Percentiles rank a stretch among this genome's conserved stretches.
These are phyloP conservation scores for Chrysochromulina parva DNA, from an alignment of 78 protist genomes.

Conservation along the genomic window DNA sequence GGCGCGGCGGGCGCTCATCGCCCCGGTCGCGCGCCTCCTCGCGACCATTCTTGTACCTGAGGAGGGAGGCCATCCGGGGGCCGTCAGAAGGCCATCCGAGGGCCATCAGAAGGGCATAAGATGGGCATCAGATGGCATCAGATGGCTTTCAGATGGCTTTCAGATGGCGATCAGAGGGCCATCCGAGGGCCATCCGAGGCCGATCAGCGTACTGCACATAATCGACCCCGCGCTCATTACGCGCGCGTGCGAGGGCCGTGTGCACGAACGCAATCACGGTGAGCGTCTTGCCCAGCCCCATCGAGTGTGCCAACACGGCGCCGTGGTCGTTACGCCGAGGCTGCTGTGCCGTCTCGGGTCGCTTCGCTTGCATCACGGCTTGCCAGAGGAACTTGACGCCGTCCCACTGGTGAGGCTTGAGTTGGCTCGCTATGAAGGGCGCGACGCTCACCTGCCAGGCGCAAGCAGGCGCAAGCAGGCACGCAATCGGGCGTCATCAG, in stretches of 20 bases:
- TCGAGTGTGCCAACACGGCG: conserved; percentile 80
- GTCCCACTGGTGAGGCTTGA: conserved; percentile 68
- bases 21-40: no score
- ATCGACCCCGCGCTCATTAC: background rate
- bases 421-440: conserved; percentile 14
- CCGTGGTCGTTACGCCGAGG: conserved; percentile 39
- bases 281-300: conserved; percentile 87
- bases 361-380: conserved; percentile 16
- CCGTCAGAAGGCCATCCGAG: no score
- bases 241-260: conserved; percentile 7
- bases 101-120: no score
- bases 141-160: no score
- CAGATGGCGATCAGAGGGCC: no score
- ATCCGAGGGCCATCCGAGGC: no score
- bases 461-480: no score
- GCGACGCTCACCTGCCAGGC: no score
- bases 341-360: background rate
- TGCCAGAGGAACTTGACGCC: conserved; percentile 78
- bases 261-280: conserved; percentile 51
- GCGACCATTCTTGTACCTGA: no score
- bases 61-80: no score
- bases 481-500: no score
- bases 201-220: background rate
- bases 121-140: no score
- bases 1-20: background rate